Base-by-base conservation (phyloP, 768 basidiomycete genomes). In the Boletus rubropictus region DNA sequence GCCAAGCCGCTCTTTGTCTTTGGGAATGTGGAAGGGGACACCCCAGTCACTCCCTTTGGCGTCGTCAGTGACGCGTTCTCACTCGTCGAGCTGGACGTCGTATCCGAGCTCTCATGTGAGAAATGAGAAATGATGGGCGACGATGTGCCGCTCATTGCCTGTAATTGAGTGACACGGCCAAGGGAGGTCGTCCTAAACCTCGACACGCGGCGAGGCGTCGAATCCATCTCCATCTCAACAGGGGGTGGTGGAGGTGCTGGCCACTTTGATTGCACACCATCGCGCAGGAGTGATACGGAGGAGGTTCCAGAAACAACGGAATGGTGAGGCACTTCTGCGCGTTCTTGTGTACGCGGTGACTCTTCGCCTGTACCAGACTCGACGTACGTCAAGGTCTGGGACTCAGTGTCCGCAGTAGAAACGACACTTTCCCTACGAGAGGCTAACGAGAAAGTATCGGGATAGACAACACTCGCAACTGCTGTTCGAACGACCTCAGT, bases 71-170 rank as follows among this genome's bases (percentile, higher is more conserved):
- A 49, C 1, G 22, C 33, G 12, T 58, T 63, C 29, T 61, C 61
- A 28, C 46, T 52, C 32, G 61, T 51, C 15, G 72, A 72, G 15
- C 66, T 69, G 3, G 66, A 69, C 21, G 42, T 52, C 25, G 69
- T 57, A 7, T 64, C 69, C 15, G 67, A 67, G 39, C 72, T 75
- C n/a, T 46, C 44, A 7, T 47, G 57, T 0, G 62, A 54, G 46
- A 72, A 80, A 27, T 72, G 70, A 11, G 75, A 74, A 48, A 73
- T 73, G 31, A 73, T 64, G 6, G 80, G 79, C 7, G 80, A 79
- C 4, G 72, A 66, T 3, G 40, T 7, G 9, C 46, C n/a, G 11
- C 29, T 33, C 50, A 53, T 50, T 7, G 49, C 47, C 12, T 63
- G 61, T 29, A 62, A 40, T 4, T 62, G 62, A 25, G 42, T 54